Conservation (phyloP, 2,329 filamentous ascomycete species). For the Beauveria caledonica region DNA sequence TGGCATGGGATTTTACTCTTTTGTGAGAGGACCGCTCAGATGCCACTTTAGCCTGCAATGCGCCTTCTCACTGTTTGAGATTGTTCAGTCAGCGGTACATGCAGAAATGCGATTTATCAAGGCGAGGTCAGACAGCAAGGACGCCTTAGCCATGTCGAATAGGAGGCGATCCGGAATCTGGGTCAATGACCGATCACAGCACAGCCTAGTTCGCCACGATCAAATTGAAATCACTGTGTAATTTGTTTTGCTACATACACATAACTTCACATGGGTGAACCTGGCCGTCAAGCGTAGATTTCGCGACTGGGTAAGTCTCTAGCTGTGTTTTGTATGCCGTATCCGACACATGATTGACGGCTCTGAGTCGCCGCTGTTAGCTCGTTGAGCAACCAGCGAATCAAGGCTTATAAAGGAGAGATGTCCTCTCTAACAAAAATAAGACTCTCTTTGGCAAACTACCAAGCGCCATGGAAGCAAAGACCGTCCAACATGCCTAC, state of each 20-base stretch:
- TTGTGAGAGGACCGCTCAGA: not conserved
- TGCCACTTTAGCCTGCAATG: not conserved
- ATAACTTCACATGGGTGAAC: too few species aligned
- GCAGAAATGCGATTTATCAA: not conserved
- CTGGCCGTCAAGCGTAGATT: too few species aligned
- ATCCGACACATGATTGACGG: not conserved
- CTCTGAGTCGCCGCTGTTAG: not conserved
- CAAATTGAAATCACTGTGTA: not conserved
- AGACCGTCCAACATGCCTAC: not conserved
- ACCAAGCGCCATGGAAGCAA: not conserved
- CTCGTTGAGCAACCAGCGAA: not conserved
- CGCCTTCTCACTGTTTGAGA: not conserved
- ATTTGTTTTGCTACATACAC: too few species aligned
- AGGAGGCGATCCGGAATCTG: not conserved
- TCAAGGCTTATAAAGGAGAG: not conserved
- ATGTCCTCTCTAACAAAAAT: not conserved
- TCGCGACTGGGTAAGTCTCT: too few species aligned
- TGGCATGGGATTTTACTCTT: not conserved
- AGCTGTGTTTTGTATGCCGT: too few species aligned
- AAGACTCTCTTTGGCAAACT: not conserved
- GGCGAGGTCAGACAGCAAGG: not conserved
- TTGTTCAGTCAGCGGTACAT: not conserved
- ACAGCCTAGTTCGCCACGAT: not conserved
- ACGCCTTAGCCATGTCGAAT: not conserved
- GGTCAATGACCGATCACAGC: not conserved